phyloP scores from a whole-genome alignment of 2,329 filamentous ascomycete genomes.

The Pseudocercospora vitis region DNA sequence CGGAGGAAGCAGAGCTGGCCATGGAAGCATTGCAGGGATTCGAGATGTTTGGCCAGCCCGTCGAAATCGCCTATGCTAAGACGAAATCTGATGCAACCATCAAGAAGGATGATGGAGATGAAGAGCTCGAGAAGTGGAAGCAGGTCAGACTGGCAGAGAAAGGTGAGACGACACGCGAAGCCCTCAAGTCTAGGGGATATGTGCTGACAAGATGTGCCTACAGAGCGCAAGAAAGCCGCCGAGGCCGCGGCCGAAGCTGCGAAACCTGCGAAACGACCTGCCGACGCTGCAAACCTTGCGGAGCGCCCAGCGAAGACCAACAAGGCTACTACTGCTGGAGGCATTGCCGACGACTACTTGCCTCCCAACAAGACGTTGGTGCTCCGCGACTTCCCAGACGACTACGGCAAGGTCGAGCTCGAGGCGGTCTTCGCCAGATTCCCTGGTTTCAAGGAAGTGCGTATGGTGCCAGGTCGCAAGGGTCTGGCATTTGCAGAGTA shows the following conservation, averaged over 20 bases:
- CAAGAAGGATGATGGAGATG: constrained; percentile 66
- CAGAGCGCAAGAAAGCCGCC: constrained; percentile 76
- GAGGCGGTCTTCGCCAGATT: constrained; percentile 81
- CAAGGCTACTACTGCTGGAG: constrained; percentile 66
- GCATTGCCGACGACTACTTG: constrained; percentile 95
- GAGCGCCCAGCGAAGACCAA: constrained; percentile 64
- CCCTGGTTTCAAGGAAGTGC: constrained; percentile 90
- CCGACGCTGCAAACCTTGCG: constrained; percentile 44
- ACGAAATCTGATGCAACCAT: constrained; percentile 87
- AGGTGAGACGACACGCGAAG: too few species aligned
- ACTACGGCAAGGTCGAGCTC: constrained; percentile 77
- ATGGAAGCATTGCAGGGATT: constrained; percentile 91
- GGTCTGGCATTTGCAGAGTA: constrained; percentile 98
- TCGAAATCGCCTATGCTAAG: constrained; percentile 79
- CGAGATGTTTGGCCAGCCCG: constrained; percentile 86
- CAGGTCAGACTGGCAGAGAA: constrained; percentile 82
- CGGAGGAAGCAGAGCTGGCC: constrained; percentile 75
- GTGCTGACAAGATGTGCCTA: constrained; percentile 14
- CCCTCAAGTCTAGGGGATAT: constrained; percentile 51
- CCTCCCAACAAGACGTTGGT: constrained; percentile 97
- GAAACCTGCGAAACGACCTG: constrained; percentile 49
- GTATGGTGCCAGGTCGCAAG: constrained; percentile 79
- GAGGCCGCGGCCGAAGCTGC: constrained; percentile 72
- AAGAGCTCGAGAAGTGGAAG: constrained; percentile 88
- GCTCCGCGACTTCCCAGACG: constrained; percentile 85